A percentile compares a stretch with the other conserved stretches of the same genome.
These are phyloP conservation scores for Aleurites moluccanus DNA, from an alignment of 441 rosid species.

Conservation along the genomic window DNA sequence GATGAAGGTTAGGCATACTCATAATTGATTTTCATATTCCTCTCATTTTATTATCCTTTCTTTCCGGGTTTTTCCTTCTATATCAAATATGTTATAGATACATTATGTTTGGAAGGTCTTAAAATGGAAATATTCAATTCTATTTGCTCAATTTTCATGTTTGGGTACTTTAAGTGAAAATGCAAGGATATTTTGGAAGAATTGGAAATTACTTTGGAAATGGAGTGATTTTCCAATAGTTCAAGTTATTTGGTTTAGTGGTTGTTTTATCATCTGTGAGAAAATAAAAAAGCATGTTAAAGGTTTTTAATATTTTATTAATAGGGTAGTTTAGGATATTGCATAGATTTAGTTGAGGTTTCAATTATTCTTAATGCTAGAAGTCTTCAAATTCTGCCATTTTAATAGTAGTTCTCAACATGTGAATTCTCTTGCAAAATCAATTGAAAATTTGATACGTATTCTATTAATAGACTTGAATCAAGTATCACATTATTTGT, in stretches of 20 bases:
- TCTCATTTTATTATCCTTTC: not conserved
- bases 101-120: not conserved
- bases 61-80: not conserved
- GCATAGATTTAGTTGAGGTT: not conserved
- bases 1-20: slow-evolving; percentile 61
- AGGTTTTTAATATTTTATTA: too few relatives aligned
- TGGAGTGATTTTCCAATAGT: too few relatives aligned
- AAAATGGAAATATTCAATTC: not conserved
- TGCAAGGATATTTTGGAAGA: too few relatives aligned
- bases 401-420: not conserved
- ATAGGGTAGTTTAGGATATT: too few relatives aligned
- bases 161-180: too few relatives aligned
- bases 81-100: not conserved
- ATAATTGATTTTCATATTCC: slow-evolving; percentile 7
- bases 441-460: not conserved
- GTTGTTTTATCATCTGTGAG: not conserved
- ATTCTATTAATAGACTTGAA: not conserved
- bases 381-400: not conserved
- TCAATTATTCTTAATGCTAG: too few relatives aligned
- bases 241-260: too few relatives aligned
- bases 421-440: not conserved
- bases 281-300: not conserved
- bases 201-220: too few relatives aligned
- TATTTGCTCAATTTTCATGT: too few relatives aligned
- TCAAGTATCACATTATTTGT: not conserved